Evolutionary conservation across 176 grass and related monocot genomes (phyloP).

Genomic region (Aegilops umbellulata): DNA sequence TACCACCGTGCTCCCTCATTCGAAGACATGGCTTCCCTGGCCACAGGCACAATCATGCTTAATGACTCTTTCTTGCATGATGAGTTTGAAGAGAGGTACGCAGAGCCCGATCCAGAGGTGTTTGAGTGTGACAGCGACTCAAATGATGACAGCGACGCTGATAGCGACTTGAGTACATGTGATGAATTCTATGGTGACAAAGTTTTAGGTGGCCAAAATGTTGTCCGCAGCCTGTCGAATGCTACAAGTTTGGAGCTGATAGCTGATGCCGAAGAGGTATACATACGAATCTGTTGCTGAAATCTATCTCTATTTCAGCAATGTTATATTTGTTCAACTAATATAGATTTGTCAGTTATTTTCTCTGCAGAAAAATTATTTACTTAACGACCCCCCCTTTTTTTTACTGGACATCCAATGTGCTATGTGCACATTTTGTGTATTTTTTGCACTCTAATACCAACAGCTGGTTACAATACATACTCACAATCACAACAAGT

Average conservation of each 20-base stretch:
- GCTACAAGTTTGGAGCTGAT: conserved; percentile 33
- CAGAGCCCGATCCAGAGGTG: too few species aligned
- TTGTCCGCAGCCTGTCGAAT: conserved; percentile 12
- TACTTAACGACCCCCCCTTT: not conserved
- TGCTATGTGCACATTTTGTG: not conserved
- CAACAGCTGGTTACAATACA: not conserved
- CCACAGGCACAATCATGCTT: not conserved
- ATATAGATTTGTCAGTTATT: not conserved
- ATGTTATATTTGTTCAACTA: not conserved
- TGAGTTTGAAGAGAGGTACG: too few species aligned
- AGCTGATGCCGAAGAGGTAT: conserved; percentile 25
- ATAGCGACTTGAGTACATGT: not conserved
- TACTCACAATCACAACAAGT: not conserved
- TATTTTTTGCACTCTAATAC: not conserved
- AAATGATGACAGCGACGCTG: not conserved
- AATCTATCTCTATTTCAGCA: not conserved
- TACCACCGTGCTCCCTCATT: not conserved
- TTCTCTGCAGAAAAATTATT: not conserved
- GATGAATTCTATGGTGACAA: not conserved
- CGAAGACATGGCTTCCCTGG: not conserved
- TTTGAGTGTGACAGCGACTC: too few species aligned
- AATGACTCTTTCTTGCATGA: conserved; percentile 12
- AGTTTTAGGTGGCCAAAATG: conserved; percentile 11
- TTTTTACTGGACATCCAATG: not conserved
- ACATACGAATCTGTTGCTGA: not conserved